Evolutionary conservation across 2,329 filamentous ascomycete genomes (phyloP), one percentile per base, ranked within the genome.

Genomic region (Cryphonectria naterciae): DNA sequence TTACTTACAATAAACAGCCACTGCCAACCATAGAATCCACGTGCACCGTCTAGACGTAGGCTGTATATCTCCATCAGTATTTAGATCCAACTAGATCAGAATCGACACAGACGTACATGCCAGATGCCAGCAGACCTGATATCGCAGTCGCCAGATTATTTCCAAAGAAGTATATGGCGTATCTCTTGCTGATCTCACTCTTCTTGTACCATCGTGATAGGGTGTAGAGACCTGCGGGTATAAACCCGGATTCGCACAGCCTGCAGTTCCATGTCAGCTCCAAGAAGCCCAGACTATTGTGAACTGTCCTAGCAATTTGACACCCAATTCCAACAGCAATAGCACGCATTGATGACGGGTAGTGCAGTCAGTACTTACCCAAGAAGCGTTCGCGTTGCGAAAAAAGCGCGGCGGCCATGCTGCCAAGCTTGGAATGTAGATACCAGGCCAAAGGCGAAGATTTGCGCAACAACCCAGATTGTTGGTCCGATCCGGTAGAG

Each of bases 151-250:
- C 83, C 19, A 80, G 74, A 72, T 82, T 80, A 64, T 83, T 85
- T 1, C 84, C 83, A 25, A 85, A 78, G 68, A 84, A 85, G 74
- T 82, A 85, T 69, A 77, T 78, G 15, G 82, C 80, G 67, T 85
- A 83, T 1, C 84, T 77, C 74, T 83, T 84, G 65, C 81, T 83
- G 0, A 81, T 84, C 71, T 86, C 83, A 10, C 79, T 78, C 4
- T 79, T 79, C 39, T 83, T 85, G 70, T 86, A 85, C 83, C 83
- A 85, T 1, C 80, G 78, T 0, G 83, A 85, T 1, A 86, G 80
- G 0, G 84, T 85, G 76, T 81, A 86, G 1, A 85, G 76, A 8
- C 82, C 82, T 1, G 82, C 84, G 2, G 83, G 84, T 62, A 84
- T 85, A 70, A 84, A 84, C 1, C 83, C 83, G 1, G 81, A 80